Base-by-base conservation (phyloP, 495 filamentous ascomycete species). In the Neurospora intermedia region DNA sequence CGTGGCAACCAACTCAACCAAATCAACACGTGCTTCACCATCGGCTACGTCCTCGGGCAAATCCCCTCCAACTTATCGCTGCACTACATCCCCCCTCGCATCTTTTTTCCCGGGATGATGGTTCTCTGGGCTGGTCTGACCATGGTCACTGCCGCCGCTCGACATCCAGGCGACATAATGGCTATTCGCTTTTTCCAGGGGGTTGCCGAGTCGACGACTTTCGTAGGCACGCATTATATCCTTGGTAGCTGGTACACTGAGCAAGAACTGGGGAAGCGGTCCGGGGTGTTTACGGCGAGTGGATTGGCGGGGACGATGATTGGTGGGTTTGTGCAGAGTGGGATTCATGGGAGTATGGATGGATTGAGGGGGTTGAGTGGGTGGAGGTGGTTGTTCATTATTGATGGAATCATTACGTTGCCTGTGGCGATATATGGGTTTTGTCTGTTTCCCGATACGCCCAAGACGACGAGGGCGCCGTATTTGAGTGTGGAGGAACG, bases 331-430 rank as follows among this genome's bases (percentile, higher is more conserved):
- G 85, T 92, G 70, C 88, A 91, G 78, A 86, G 85, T 2, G 88
- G 87, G 2, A 88, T 90, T 71, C 81, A 91, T 75, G 79, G 79
- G 9, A 77, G 78, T 35, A 75, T 91, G 73, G 75, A 91, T 74
- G 86, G 87, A 10, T 75, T 73, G 4, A 74, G 80, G 40, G 88
- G 88, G 0, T 78, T 91, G 0, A 18, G 77, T 80, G 0, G 90
- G 89, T 92, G 90, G 90, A 80, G 89, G 20, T 92, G 90, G 90
- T 76, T 92, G 20, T 92, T 91, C 73, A 86, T 91, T 59, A 81
- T 88, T 48, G 82, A 85, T 69, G 81, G 85, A 9, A 80, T 86
- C 41, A 79, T 89, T 72, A 87, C 86, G 6, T 69, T 91, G 10
- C 89, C 88, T 1, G 84, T 90, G 18, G 88, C 88, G 0, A 70